Conservation (phyloP, 2,329 filamentous ascomycete species). For the Calonectria ilicicola region DNA sequence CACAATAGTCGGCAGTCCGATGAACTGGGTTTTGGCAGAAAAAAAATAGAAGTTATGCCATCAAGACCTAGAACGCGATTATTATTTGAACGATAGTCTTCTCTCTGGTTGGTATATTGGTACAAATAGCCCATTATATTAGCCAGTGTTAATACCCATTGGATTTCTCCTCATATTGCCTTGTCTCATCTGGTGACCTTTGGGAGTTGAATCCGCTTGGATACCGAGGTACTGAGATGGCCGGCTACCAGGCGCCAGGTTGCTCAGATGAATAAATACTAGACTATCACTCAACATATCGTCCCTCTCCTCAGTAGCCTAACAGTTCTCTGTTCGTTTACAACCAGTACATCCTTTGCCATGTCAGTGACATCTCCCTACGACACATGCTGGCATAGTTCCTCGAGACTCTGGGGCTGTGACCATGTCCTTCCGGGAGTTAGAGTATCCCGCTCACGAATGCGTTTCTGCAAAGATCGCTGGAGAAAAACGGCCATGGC, state of each 20-base stretch:
- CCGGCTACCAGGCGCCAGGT: not conserved
- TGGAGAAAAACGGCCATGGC: slow-evolving; percentile 50
- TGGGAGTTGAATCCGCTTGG: not conserved
- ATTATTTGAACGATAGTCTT: no score
- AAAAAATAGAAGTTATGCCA: no score
- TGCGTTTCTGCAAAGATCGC: slow-evolving; percentile 42
- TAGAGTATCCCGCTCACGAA: slow-evolving; percentile 24
- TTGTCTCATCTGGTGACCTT: not conserved
- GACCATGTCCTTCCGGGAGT: slow-evolving; percentile 1
- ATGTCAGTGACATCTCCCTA: slow-evolving; percentile 51
- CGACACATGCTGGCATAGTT: slow-evolving; percentile 46
- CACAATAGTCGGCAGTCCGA: not conserved
- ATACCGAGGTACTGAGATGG: not conserved
- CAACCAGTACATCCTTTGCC: slow-evolving; percentile 47
- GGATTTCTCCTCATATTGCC: not conserved
- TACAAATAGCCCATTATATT: not conserved
- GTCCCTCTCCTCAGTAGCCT: slow-evolving; percentile 28
- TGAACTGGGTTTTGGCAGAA: no score
- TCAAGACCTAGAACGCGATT: no score
- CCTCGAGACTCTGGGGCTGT: slow-evolving; percentile 44
- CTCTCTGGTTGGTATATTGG: no score
- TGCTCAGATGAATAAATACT: not conserved
- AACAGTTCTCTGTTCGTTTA: slow-evolving; percentile 34
- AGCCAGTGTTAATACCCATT: slow-evolving; percentile 14
- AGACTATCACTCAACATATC: not conserved